Evolutionary conservation across 2,329 filamentous ascomycete species (phyloP).

Genomic region (Apiospora pterosperma): DNA sequence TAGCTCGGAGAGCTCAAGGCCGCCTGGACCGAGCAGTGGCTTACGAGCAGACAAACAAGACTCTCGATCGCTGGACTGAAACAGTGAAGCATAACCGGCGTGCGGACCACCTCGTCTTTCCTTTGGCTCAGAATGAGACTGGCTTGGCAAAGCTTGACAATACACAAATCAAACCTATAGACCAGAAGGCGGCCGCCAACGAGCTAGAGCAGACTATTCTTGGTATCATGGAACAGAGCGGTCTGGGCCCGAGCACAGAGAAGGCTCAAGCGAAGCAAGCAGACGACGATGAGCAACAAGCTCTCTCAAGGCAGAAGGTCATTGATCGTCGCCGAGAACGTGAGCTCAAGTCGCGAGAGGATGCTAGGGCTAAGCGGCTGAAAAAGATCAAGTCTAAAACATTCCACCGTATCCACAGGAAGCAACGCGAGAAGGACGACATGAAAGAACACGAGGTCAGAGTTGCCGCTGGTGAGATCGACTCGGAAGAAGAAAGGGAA

Average conservation of each 20-base stretch:
- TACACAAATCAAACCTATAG: constrained; percentile 63
- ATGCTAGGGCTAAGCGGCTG: constrained; percentile 84
- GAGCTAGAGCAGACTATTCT: constrained; percentile 85
- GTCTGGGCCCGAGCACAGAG: constrained; percentile 56
- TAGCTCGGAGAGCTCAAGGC: constrained; percentile 84
- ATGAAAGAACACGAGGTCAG: constrained; percentile 48
- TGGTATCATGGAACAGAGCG: constrained; percentile 85
- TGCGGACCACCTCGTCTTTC: constrained; percentile 87
- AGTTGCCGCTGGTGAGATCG: constrained; percentile 55
- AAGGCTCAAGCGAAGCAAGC: constrained; percentile 50
- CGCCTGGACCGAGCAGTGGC: constrained; percentile 77
- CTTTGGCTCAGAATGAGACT: constrained; percentile 69
- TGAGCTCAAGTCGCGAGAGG: constrained; percentile 84
- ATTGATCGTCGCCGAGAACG: constrained; percentile 75
- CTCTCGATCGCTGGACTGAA: constrained; percentile 85
- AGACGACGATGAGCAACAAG: constrained; percentile 66
- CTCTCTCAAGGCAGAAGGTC: constrained; percentile 69
- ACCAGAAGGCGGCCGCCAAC: constrained; percentile 63
- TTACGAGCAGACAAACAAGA: constrained; percentile 88
- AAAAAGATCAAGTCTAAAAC: constrained; percentile 99
- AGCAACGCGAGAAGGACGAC: constrained; percentile 57
- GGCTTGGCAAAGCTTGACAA: constrained; percentile 54
- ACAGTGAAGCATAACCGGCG: constrained; percentile 92
- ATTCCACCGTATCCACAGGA: constrained; percentile 88
- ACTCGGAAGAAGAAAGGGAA: constrained; percentile 64